Percentiles rank a stretch among this genome's conserved stretches.
Conservation (phyloP, 768 basidiomycete species). For the Pisolithus orientalis region DNA sequence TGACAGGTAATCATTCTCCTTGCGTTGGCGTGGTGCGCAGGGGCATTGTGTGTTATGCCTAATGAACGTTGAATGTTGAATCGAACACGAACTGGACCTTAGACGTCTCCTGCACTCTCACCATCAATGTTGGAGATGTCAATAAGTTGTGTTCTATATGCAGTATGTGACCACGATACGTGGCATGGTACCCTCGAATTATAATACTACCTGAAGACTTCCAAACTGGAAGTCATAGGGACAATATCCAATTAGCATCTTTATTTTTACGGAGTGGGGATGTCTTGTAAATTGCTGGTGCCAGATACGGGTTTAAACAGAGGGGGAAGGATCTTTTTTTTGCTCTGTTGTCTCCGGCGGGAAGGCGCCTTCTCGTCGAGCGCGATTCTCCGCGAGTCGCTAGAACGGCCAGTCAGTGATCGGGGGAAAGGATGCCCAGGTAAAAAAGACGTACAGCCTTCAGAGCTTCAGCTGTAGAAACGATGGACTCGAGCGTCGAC, state of each 20-base stretch:
- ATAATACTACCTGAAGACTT: too few relatives aligned
- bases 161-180: too few relatives aligned
- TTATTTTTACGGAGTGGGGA: constrained; percentile 12
- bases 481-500: constrained; percentile 55
- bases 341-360: constrained; percentile 9
- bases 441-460: constrained; percentile 44
- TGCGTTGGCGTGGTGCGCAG: too few relatives aligned
- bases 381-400: constrained; percentile 27
- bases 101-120: too few relatives aligned
- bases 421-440: neutral
- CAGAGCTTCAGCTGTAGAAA: constrained; percentile 50
- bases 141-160: too few relatives aligned
- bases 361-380: constrained; percentile 13
- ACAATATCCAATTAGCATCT: constrained; percentile 24
- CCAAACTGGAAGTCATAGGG: constrained; percentile 8
- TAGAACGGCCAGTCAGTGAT: constrained; percentile 9
- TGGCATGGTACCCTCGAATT: too few relatives aligned
- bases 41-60: too few relatives aligned
- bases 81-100: too few relatives aligned
- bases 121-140: too few relatives aligned
- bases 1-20: too few relatives aligned
- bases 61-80: too few relatives aligned
- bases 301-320: constrained; percentile 20
- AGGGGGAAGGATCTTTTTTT: constrained; percentile 24
- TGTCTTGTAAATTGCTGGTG: constrained; percentile 12